phyloP scores from a whole-genome alignment of 2,329 filamentous ascomycete species.

The Ophiocordyceps camponoti-saundersi region DNA sequence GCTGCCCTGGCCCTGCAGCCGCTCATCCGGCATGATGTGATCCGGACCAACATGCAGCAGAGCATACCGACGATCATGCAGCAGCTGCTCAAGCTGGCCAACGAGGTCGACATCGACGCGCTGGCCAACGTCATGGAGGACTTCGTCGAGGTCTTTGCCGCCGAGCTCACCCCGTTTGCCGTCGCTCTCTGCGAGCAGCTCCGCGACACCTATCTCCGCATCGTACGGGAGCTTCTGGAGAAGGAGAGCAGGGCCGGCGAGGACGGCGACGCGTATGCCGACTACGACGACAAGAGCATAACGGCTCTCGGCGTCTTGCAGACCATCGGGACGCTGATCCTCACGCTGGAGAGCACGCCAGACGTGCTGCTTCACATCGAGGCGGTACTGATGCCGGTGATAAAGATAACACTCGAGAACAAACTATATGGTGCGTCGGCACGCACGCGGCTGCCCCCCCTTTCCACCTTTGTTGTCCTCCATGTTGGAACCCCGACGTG shows the following conservation, averaged over 20 bases:
- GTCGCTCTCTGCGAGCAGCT: constrained; percentile 92
- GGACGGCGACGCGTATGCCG: constrained; percentile 65
- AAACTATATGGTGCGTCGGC: constrained; percentile 63
- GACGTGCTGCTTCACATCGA: constrained; percentile 91
- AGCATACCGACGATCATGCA: constrained; percentile 99
- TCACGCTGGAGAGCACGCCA: constrained; percentile 91
- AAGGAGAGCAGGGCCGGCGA: constrained; percentile 65
- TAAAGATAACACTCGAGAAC: constrained; percentile 90
- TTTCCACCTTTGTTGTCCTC: too few relatives aligned
- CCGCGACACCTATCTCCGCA: constrained; percentile 86
- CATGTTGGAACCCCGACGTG: too few relatives aligned
- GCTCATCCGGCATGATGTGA: constrained; percentile 86
- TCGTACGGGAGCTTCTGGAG: constrained; percentile 80
- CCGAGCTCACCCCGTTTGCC: constrained; percentile 89
- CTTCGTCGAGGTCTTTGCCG: constrained; percentile 96
- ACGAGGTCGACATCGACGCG: constrained; percentile 94
- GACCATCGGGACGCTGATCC: constrained; percentile 91
- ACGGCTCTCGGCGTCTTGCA: constrained; percentile 91
- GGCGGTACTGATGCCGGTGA: constrained; percentile 91
- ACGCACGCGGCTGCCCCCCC: too few relatives aligned
- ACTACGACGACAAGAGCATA: constrained; percentile 98
- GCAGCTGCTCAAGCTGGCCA: constrained; percentile 88
- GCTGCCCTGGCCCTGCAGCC: constrained; percentile 88
- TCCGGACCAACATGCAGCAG: constrained; percentile 87
- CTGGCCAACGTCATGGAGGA: constrained; percentile 99